Base-by-base conservation (phyloP, 2,329 filamentous ascomycete genomes). In the Talaromyces funiculosus region DNA sequence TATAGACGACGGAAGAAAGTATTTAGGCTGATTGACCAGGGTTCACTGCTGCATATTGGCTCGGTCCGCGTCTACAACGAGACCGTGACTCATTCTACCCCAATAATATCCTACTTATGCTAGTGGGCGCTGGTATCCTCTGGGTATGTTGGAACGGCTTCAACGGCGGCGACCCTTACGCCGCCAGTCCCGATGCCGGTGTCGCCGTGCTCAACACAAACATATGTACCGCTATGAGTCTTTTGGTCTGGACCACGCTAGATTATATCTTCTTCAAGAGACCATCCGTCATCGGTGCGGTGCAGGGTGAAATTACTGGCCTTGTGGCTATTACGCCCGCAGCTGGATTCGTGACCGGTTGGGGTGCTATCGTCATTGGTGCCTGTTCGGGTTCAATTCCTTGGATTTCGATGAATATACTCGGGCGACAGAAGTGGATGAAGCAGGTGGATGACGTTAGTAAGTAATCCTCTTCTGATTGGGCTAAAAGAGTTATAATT, bases 61-160 rank as follows among this genome's bases (percentile, higher is more conserved):
- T 59, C 9, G 80, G 80, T 3, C 79, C 79, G 0, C 74, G 80
- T 31, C 67, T 80, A 26, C 71, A 74, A 57, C 67, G 70, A 26
- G 80, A 81, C 64, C 75, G 78, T 10, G 74, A 77, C 47, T 76
- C 78, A 45, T 73, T 74, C 40, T 71, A 74, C n/a, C 80, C 80
- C 3, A 80, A 80, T 71, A 81, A 81, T 64, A 70, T 81, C 53
- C 66, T 78, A 14, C 67, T 75, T 9, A 74, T 79, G 29, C 69
- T 81, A 57, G 71, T 78, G 31, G 80, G 80, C 24, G 78, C 79
- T 1, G 80, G 79, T 18, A 78, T 82, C 37, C 75, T 82, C 35
- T 82, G 79, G 80, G 72, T 80, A 26, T 79, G 80, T 61, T 82
- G 80, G 80, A 81, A 81, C 66, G 80, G 80, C 42, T 82, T 81